These are phyloP conservation scores for Phyllostachys edulis DNA, from an alignment of 176 grass and related monocot genomes.

Conservation along the genomic window DNA sequence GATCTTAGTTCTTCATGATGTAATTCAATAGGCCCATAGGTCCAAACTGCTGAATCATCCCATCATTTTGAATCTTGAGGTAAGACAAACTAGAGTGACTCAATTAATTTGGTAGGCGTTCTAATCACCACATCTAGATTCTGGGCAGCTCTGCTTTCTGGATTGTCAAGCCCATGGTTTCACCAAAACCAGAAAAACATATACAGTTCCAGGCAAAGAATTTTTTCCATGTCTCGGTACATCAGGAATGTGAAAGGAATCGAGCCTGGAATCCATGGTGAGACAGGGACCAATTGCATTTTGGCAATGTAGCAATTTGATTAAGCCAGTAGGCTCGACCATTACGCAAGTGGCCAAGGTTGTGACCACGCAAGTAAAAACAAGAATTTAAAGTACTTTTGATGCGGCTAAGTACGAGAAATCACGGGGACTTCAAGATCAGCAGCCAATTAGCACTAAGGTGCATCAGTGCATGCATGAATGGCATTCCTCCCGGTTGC, in stretches of 20 bases:
- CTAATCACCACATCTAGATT: neutral
- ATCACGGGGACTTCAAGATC: slow-evolving; percentile 7
- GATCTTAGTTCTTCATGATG: neutral
- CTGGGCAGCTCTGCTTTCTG: neutral
- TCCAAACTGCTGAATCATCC: neutral
- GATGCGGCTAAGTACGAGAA: slow-evolving; percentile 8
- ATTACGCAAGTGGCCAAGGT: slow-evolving; percentile 23
- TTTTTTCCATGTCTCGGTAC: neutral
- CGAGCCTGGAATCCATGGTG: slow-evolving; percentile 27
- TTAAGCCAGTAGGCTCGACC: neutral
- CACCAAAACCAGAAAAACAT: slow-evolving; percentile 28
- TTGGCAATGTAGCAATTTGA: slow-evolving; percentile 23
- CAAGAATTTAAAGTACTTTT: slow-evolving; percentile 9
- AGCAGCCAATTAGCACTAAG: neutral
- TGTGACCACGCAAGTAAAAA: slow-evolving; percentile 11
- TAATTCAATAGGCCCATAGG: neutral
- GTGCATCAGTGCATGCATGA: neutral
- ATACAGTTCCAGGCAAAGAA: neutral
- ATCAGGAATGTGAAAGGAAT: slow-evolving; percentile 47
- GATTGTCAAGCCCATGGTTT: slow-evolving; percentile 48
- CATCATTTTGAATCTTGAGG: slow-evolving; percentile 2
- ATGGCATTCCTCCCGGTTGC: neutral
- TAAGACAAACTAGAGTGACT: neutral
- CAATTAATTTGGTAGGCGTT: neutral
- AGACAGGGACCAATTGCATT: slow-evolving; percentile 5